Percentiles rank a stretch among this genome's conserved stretches.
These are phyloP conservation scores for Rhizophagus prolifer DNA, from an alignment of 192 early-diverging fungal species.

Conservation along the genomic window DNA sequence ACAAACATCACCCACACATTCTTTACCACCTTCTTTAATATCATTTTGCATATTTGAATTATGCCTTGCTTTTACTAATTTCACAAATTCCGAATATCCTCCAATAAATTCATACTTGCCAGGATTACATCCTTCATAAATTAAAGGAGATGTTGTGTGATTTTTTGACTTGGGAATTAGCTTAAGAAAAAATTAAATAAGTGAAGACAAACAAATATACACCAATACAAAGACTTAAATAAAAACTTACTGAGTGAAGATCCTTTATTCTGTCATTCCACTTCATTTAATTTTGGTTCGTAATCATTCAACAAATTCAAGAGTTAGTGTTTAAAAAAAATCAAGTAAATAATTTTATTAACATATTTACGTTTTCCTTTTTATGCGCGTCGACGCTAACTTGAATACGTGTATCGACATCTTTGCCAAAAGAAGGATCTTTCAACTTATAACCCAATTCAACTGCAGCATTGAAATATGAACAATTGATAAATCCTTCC, in stretches of 20 bases:
- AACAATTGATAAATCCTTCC: conserved; percentile 48
- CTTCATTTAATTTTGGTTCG: neutral
- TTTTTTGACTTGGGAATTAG: conserved; percentile 23
- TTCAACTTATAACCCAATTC: conserved; percentile 35
- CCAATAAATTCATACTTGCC: conserved; percentile 39
- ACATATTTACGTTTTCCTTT: conserved; percentile 31
- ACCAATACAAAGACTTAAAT: neutral
- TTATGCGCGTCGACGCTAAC: conserved; percentile 35
- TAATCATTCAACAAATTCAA: neutral
- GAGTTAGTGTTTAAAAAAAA: neutral
- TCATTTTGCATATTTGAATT: neutral
- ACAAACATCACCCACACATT: conserved; percentile 7
- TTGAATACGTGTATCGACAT: conserved; percentile 33
- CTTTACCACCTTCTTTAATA: conserved; percentile 2
- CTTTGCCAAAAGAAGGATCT: neutral
- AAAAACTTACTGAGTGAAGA: conserved; percentile 19
- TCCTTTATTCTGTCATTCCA: conserved; percentile 8
- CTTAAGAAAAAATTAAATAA: neutral
- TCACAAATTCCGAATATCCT: conserved; percentile 43
- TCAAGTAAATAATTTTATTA: neutral
- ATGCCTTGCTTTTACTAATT: conserved; percentile 19
- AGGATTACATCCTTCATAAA: conserved; percentile 47
- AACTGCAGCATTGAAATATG: conserved; percentile 42
- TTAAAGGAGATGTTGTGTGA: conserved; percentile 48
- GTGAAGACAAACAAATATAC: neutral